Evolutionary conservation across 129 eudicot species (phyloP).

Genomic region (Artemisia tridentata): DNA sequence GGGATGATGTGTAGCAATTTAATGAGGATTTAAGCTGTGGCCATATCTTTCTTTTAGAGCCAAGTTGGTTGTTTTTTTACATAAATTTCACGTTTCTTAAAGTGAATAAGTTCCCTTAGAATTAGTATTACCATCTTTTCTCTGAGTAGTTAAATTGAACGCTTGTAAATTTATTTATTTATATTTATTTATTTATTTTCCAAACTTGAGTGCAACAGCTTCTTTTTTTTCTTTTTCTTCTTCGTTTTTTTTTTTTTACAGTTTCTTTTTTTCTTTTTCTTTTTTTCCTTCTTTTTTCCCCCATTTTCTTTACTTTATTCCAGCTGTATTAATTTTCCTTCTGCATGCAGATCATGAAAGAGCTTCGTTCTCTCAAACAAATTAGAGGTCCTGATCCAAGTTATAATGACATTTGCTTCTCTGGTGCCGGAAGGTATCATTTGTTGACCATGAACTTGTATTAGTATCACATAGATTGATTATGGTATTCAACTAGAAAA

Average conservation of each 20-base stretch:
- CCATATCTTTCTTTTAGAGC: background rate
- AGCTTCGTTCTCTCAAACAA: conserved; percentile 55
- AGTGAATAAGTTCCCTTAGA: too few relatives aligned
- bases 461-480: conserved; percentile 1
- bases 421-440: conserved; percentile 92
- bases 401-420: conserved; percentile 87
- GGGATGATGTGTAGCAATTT: too few relatives aligned
- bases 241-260: background rate
- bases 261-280: background rate
- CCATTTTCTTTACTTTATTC: background rate
- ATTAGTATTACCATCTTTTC: too few relatives aligned
- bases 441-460: conserved; percentile 15
- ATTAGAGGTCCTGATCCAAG: conserved; percentile 92
- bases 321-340: background rate
- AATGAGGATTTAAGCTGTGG: too few relatives aligned
- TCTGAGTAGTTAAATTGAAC: too few relatives aligned
- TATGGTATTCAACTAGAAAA: conserved; percentile 3
- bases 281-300: background rate
- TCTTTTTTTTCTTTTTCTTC: background rate
- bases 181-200: background rate
- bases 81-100: too few relatives aligned
- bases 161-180: background rate
- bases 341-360: conserved; percentile 58
- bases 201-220: background rate
- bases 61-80: background rate